A percentile compares a stretch with the other conserved stretches of the same genome.
These are phyloP conservation scores for Flaveria linearis DNA, from an alignment of 129 eudicot species.

Conservation along the genomic window DNA sequence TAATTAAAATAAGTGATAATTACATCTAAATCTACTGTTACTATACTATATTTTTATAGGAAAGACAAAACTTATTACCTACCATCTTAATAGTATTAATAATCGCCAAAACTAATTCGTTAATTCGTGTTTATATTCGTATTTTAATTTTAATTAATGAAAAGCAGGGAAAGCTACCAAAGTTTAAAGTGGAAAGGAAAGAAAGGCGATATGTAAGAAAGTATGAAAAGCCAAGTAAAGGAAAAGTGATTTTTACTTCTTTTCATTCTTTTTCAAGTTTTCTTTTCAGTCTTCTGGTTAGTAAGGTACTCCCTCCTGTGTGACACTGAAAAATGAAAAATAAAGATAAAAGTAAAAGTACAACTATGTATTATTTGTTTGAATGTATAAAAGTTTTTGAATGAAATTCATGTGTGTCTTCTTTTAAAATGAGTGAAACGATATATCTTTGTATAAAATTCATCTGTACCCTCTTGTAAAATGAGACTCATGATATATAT, in stretches of 20 bases:
- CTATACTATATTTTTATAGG: too few species aligned
- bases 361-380: neutral
- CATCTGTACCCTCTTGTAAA: neutral
- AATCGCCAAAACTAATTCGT: conserved; percentile 3
- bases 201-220: conserved; percentile 41
- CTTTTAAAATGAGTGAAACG: too few species aligned
- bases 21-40: too few species aligned
- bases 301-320: conserved; percentile 11
- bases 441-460: too few species aligned
- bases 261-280: conserved; percentile 30
- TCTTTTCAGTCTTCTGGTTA: conserved; percentile 28
- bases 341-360: neutral
- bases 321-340: conserved; percentile 8
- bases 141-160: conserved; percentile 20
- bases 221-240: conserved; percentile 41
- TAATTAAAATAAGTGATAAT: too few species aligned
- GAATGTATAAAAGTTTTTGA: conserved; percentile 1
- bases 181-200: conserved; percentile 42
- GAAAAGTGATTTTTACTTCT: conserved; percentile 35
- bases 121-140: conserved; percentile 27
- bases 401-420: neutral
- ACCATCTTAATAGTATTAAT: neutral
- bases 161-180: conserved; percentile 43
- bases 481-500: neutral
- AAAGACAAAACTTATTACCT: neutral